Evolutionary conservation across 495 filamentous ascomycete species (phyloP), one percentile per base, ranked within the genome.

Genomic region (Talaromyces trachyspermus): DNA sequence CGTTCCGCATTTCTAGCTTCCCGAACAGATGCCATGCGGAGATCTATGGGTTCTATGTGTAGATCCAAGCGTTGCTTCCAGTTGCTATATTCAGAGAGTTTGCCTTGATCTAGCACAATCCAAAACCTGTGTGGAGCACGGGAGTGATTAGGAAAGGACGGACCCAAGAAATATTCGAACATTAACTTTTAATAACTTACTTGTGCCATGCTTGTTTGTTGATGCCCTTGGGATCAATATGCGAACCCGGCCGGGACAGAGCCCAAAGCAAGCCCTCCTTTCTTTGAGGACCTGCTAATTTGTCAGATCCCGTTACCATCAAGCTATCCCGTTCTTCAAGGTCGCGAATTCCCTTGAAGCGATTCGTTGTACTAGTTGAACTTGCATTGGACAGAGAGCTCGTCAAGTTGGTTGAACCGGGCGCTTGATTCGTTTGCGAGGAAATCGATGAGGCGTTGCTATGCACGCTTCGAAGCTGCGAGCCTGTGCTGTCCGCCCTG

Each of bases 191-290:
- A 37, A 32, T 25, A 40, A 79, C 85, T 62, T 81, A 98, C 91
- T 99, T 99, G 58, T 99, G 92, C 94, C 92, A 98, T 44, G 88
- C 90, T 62, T 92, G 88, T 57, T 97, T 95, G 59, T 95, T 96
- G 43, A 98, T 74, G 5, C 86, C 88, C 54, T 91, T 88, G 3
- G 94, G 94, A 60, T 99, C 92, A 11, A 87, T 89, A 65, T 97
- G 92, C 35, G 88, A 92, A 3, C 90, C 92, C 5, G 92, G 94
- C 52, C 88, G 79, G 52, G 88, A 96, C 14, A 96, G 68, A 29
- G 92, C 88, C 92, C 94, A 97, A 10, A 99, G 69, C 10, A 99
- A 69, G 14, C 92, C 92, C 65, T 99, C 92, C 63, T 97, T 99
- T 35, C 80, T 72, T 50, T 83, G 76, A 47, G 79, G 70, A 42